Evolutionary conservation across 75 land plant species (phyloP), one percentile per base, ranked within the genome.

Genomic region (Isoetes taiwanensis): DNA sequence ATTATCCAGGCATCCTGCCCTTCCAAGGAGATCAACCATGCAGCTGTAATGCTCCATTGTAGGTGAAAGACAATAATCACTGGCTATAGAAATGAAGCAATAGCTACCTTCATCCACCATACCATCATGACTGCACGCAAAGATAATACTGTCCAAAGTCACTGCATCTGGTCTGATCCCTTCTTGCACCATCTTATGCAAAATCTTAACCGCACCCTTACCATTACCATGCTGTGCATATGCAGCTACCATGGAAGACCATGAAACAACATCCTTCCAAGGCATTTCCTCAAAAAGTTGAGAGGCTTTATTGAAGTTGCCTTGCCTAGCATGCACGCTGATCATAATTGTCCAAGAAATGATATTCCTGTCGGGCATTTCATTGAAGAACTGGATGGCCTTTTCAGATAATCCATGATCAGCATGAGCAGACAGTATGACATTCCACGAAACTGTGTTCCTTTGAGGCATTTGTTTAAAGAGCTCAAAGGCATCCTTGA

Each of bases 301-400:
- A 26, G 30, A 26, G 14, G 67, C 65, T 53, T 63, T 59, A 21
- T 54, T 59, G 32, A 56, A 40, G 54, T 29, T 34, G 1, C 72
- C 72, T 38, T 30, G 34, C 34, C 56, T 66, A 10, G 59, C 72
- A 32, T 69, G 63, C 57, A 52, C 52, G 42, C 59, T 81, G 30
- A 81, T 62, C 16, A 78, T 21, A n/a, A n/a, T n/a, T n/a, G n/a
- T n/a, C n/a, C n/a, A n/a, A n/a, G n/a, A n/a, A n/a, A n/a, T n/a
- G n/a, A n/a, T n/a, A n/a, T n/a, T n/a, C n/a, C n/a, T n/a, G n/a
- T n/a, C n/a, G n/a, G n/a, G n/a, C n/a, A n/a, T n/a, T n/a, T n/a
- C n/a, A n/a, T n/a, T n/a, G n/a, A n/a, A n/a, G n/a, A n/a, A n/a
- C n/a, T n/a, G n/a, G n/a, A n/a, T n/a, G n/a, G n/a, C n/a, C n/a